phyloP scores from a whole-genome alignment of 345 rosid species.

The Durio zibethinus region DNA sequence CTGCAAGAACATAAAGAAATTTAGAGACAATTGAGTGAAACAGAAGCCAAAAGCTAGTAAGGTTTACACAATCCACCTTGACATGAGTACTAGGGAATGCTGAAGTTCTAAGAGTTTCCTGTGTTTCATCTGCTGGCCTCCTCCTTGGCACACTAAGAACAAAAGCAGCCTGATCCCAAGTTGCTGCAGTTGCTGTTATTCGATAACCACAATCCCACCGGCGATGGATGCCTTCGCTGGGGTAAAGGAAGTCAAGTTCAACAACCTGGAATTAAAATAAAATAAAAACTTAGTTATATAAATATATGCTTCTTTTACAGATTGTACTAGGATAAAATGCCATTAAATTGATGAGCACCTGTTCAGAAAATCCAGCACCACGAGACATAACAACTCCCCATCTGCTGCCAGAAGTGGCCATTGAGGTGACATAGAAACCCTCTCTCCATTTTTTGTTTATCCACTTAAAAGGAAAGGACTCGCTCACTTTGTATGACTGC shows the following conservation, averaged over 20 bases:
- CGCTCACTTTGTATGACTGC: slow-evolving; percentile 95
- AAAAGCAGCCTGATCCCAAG: slow-evolving; percentile 91
- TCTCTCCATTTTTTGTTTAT: slow-evolving; percentile 97
- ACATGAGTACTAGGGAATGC: slow-evolving; percentile 88
- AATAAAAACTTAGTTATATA: neutral
- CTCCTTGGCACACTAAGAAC: slow-evolving; percentile 76
- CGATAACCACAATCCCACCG: slow-evolving; percentile 89
- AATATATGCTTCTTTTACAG: neutral
- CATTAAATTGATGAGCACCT: slow-evolving; percentile 40
- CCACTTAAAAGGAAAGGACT: slow-evolving; percentile 93
- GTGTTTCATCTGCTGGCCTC: slow-evolving; percentile 78
- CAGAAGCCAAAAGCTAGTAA: neutral
- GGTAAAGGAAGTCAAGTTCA: slow-evolving; percentile 95
- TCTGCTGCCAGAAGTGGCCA: slow-evolving; percentile 91
- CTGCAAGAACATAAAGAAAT: slow-evolving; percentile 39
- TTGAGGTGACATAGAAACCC: slow-evolving; percentile 84
- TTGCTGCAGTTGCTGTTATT: slow-evolving; percentile 93
- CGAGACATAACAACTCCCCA: slow-evolving; percentile 99
- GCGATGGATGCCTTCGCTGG: slow-evolving; percentile 93
- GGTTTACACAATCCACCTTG: slow-evolving; percentile 49
- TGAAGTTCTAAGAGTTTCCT: slow-evolving; percentile 91
- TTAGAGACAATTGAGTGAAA: neutral
- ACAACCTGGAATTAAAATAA: slow-evolving; percentile 53
- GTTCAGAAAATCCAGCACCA: slow-evolving; percentile 74
- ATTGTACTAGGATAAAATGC: neutral